phyloP scores from a whole-genome alignment of 75 land plant genomes.

The Cupressus sempervirens region DNA sequence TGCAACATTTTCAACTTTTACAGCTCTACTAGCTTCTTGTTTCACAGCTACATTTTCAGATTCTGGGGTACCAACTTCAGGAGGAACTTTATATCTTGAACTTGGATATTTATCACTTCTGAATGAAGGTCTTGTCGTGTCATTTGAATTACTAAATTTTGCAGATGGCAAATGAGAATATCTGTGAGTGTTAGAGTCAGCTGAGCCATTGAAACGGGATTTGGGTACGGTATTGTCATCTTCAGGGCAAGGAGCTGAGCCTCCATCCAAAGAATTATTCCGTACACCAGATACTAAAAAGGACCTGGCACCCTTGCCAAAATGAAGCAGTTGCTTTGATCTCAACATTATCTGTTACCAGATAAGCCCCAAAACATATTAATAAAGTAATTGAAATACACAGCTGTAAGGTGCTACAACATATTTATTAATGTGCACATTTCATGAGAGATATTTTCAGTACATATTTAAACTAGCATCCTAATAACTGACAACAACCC shows the following conservation, averaged over 20 bases:
- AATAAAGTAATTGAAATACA: neutral
- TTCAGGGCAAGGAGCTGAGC: slow-evolving; percentile 44
- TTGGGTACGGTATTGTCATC: slow-evolving; percentile 33
- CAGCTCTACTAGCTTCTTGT: slow-evolving; percentile 2
- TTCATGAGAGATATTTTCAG: neutral
- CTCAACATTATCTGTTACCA: slow-evolving; percentile 64
- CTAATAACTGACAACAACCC: neutral
- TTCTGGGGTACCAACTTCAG: slow-evolving; percentile 3
- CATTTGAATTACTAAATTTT: slow-evolving; percentile 7
- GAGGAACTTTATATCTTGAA: slow-evolving; percentile 15
- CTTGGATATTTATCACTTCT: slow-evolving; percentile 10
- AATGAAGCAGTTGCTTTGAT: slow-evolving; percentile 68
- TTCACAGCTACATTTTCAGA: neutral
- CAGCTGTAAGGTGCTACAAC: neutral
- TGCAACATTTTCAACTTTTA: neutral
- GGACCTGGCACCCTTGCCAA: slow-evolving; percentile 73
- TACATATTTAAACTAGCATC: neutral
- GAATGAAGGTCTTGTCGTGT: neutral
- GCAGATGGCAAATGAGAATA: slow-evolving; percentile 17
- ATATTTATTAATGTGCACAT: neutral
- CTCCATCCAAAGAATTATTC: slow-evolving; percentile 44
- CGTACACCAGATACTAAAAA: slow-evolving; percentile 65
- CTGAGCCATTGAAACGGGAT: slow-evolving; percentile 11
- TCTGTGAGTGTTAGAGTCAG: neutral
- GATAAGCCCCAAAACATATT: neutral